phyloP scores from a whole-genome alignment of 2,329 filamentous ascomycete species.

The Trichoderma aggressivum region DNA sequence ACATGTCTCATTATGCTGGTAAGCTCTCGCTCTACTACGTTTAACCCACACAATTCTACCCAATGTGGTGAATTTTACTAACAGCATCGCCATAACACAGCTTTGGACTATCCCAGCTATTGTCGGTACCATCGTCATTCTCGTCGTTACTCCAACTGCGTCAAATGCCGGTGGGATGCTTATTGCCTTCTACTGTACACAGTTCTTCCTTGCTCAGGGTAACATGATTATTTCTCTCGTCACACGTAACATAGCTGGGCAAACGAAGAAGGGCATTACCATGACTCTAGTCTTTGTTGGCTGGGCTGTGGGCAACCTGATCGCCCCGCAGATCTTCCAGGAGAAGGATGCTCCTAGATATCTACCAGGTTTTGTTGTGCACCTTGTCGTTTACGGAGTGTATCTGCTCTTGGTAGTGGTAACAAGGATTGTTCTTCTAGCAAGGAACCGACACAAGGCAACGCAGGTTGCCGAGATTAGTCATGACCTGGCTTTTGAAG shows the following conservation, averaged over 20 bases:
- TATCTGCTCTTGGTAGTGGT: not conserved
- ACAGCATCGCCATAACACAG: not conserved
- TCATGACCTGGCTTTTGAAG: not conserved
- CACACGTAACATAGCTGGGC: not conserved
- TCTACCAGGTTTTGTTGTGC: not conserved
- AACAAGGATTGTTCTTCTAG: not conserved
- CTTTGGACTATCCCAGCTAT: not conserved
- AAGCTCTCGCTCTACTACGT: not conserved
- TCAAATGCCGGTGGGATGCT: not conserved
- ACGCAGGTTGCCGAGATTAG: not conserved
- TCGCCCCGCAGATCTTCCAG: not conserved
- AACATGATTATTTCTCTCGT: not conserved
- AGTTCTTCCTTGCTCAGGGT: not conserved
- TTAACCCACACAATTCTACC: not conserved
- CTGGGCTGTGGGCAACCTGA: not conserved
- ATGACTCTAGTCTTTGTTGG: not conserved
- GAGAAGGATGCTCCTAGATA: not conserved
- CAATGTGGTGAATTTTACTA: not conserved
- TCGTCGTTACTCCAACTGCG: not conserved
- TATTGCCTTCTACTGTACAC: not conserved
- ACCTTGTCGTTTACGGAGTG: not conserved
- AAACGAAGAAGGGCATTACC: not conserved
- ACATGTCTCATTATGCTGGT: not conserved
- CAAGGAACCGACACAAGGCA: not conserved
- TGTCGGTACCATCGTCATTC: not conserved